Conservation (phyloP, 768 basidiomycete species). For the Lentinus brumalis region DNA sequence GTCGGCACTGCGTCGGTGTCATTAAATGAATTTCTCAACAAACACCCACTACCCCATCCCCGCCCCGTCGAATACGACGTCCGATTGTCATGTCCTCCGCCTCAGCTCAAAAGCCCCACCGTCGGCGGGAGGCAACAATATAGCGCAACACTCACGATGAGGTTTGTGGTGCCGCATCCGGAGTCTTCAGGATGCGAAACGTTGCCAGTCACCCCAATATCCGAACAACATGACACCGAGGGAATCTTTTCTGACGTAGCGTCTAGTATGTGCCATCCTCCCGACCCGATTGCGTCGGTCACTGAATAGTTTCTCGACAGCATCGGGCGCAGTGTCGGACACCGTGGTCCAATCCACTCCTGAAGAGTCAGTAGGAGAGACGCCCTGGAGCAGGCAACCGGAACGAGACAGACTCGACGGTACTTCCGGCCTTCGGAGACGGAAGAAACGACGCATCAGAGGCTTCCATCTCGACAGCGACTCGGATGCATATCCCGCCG, state of each 20-base stretch:
- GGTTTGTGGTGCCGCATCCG: conserved; percentile 9
- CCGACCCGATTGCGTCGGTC: not conserved
- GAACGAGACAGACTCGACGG: not conserved
- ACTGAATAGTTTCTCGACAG: not conserved
- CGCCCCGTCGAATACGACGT: conserved; percentile 21
- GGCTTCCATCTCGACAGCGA: conserved; percentile 49
- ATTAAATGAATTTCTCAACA: conserved; percentile 54
- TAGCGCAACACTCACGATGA: conserved; percentile 21
- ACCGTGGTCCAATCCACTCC: conserved; percentile 13
- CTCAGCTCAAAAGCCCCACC: conserved; percentile 26
- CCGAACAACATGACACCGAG: not conserved
- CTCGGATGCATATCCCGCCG: conserved; percentile 34
- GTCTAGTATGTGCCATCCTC: conserved; percentile 4
- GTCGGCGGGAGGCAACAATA: conserved; percentile 20
- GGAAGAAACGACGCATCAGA: conserved; percentile 35
- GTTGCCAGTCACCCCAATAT: not conserved
- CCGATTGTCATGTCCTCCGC: conserved; percentile 25
- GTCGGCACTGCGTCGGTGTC: conserved; percentile 55
- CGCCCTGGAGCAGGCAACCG: not conserved
- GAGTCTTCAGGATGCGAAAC: not conserved
- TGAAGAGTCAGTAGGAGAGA: conserved; percentile 4
- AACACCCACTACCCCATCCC: conserved; percentile 37
- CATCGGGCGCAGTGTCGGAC: conserved; percentile 18
- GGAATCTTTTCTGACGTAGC: conserved; percentile 9
- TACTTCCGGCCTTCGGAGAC: conserved; percentile 15